Conservation (phyloP, 169 alveolate species). For the Plasmodium yoelii region DNA sequence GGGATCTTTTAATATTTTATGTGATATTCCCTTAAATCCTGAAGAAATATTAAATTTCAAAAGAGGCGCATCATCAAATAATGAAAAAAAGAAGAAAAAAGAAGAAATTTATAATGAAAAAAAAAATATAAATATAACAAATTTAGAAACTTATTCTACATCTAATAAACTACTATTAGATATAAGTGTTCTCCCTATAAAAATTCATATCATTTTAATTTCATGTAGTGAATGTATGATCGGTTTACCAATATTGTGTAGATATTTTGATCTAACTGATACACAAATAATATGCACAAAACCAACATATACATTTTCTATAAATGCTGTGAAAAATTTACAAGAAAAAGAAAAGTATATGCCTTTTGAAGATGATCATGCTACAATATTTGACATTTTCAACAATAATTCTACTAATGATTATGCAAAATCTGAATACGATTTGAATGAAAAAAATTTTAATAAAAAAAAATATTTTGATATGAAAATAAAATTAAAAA, state of each 20-base stretch:
- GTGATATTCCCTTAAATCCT: conserved; percentile 55
- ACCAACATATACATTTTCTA: conserved; percentile 31
- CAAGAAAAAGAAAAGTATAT: conserved; percentile 53
- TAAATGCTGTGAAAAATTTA: conserved; percentile 54
- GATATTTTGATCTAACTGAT: conserved; percentile 61
- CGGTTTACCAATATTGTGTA: conserved; percentile 73
- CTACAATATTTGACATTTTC: too few relatives aligned
- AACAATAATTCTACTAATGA: neutral
- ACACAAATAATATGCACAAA: conserved; percentile 64
- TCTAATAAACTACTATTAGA: conserved; percentile 46
- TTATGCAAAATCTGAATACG: too few relatives aligned
- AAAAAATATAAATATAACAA: conserved; percentile 28
- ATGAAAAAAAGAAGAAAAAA: neutral
- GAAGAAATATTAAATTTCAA: conserved; percentile 45
- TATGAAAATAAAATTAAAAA: conserved; percentile 25
- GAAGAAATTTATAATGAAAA: neutral
- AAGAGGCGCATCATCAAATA: conserved; percentile 3
- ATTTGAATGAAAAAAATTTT: conserved; percentile 2
- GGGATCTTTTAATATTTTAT: conserved; percentile 59
- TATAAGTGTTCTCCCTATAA: conserved; percentile 62
- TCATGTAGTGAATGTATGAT: conserved; percentile 58
- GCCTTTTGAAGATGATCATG: conserved; percentile 35
- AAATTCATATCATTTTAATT: conserved; percentile 71
- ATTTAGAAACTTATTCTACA: conserved; percentile 13
- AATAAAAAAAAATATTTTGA: conserved; percentile 47